phyloP scores from a whole-genome alignment of 164 flowering plant genomes.

The Euptelea pleiosperma region DNA sequence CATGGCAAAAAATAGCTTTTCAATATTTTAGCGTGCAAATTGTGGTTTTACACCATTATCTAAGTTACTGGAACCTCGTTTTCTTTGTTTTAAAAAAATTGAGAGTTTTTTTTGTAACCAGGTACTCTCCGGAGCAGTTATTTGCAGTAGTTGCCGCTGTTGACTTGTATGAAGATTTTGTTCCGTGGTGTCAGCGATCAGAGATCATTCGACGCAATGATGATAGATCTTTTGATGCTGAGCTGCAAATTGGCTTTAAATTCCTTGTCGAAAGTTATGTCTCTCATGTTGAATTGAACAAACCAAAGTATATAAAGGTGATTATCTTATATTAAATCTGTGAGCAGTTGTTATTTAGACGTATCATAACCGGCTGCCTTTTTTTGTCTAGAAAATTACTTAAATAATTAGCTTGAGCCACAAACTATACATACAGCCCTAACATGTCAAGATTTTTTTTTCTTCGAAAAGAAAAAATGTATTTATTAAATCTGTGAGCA shows the following conservation, averaged over 20 bases:
- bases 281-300: constrained; percentile 77
- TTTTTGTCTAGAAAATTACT: no score
- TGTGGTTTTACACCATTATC: neutral
- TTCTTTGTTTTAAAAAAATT: neutral
- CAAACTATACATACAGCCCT: no score
- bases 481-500: neutral
- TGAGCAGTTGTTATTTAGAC: constrained; percentile 5
- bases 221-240: constrained; percentile 97
- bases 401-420: no score
- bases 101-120: constrained; percentile 21
- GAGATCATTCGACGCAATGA: constrained; percentile 48
- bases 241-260: constrained; percentile 92
- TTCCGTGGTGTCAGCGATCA: constrained; percentile 96
- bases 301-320: constrained; percentile 72
- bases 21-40: neutral
- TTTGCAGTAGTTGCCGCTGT: constrained; percentile 97
- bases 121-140: constrained; percentile 93
- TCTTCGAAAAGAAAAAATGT: no score
- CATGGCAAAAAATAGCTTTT: neutral
- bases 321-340: constrained; percentile 2
- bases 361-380: no score
- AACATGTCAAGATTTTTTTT: no score
- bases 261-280: constrained; percentile 89
- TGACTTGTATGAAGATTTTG: constrained; percentile 88
- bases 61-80: neutral